Evolutionary conservation across 2,329 filamentous ascomycete genomes (phyloP).

Genomic region (Fusarium beomiforme): DNA sequence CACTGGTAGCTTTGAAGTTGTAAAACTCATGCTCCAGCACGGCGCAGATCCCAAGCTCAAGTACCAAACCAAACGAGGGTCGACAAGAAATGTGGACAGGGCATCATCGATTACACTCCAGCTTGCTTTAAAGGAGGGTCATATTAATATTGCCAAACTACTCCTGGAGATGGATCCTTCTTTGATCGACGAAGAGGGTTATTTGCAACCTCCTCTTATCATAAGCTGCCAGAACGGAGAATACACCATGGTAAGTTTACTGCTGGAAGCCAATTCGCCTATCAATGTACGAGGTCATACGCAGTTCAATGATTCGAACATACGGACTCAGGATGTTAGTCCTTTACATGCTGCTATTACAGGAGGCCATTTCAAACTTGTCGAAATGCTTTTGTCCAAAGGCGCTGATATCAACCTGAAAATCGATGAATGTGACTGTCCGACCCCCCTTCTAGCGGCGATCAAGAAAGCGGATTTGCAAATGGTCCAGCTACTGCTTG

Average conservation of each 20-base stretch:
- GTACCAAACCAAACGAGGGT: not conserved
- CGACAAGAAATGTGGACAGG: not conserved
- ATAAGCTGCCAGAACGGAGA: not conserved
- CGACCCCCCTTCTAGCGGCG: not conserved
- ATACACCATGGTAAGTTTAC: not conserved
- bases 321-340: not conserved
- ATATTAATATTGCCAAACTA: not conserved
- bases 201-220: not conserved
- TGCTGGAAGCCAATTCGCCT: not conserved
- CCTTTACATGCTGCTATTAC: slow-evolving; percentile 4
- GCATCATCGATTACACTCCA: not conserved
- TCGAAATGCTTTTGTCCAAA: not conserved
- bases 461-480: not conserved
- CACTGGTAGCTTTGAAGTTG: not conserved
- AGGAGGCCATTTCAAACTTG: not conserved
- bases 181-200: not conserved
- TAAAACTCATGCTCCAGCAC: not conserved
- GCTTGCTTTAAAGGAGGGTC: not conserved
- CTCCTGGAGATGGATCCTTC: not conserved
- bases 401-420: not conserved
- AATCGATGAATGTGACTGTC: not conserved
- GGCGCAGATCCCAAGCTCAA: not conserved
- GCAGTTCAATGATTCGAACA: not conserved
- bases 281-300: not conserved
- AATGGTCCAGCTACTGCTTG: not conserved